Evolutionary conservation across 2,329 filamentous ascomycete species (phyloP).

Genomic region (Aspergillus aculeatus): DNA sequence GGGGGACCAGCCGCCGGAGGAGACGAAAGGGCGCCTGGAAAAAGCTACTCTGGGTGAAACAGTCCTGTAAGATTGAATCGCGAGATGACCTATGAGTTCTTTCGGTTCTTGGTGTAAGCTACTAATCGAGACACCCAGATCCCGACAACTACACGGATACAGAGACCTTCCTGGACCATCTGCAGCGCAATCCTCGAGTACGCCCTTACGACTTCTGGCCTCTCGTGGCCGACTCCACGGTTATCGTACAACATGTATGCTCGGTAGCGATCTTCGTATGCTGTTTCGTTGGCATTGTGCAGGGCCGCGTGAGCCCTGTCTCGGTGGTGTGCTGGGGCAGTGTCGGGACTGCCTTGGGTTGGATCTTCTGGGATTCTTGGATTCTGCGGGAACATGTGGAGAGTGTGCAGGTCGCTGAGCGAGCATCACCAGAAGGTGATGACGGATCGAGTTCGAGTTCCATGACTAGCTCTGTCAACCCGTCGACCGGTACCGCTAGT

Average conservation of each 20-base stretch:
- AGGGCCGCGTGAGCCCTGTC: slow-evolving; percentile 84
- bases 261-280: slow-evolving; percentile 93
- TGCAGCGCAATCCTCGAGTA: slow-evolving; percentile 89
- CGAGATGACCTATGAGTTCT: too few relatives aligned
- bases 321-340: slow-evolving; percentile 84
- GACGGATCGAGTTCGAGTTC: slow-evolving; percentile 45
- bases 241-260: slow-evolving; percentile 95
- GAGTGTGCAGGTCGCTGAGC: slow-evolving; percentile 29
- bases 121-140: slow-evolving; percentile 51
- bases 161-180: slow-evolving; percentile 90
- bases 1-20: slow-evolving; percentile 64
- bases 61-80: slow-evolving; percentile 65
- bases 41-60: slow-evolving; percentile 97
- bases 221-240: slow-evolving; percentile 87
- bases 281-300: slow-evolving; percentile 87
- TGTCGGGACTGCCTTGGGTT: slow-evolving; percentile 77
- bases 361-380: slow-evolving; percentile 92
- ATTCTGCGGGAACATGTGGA: slow-evolving; percentile 66
- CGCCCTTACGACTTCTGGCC: slow-evolving; percentile 99
- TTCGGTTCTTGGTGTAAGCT: background rate
- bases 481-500: slow-evolving; percentile 25
- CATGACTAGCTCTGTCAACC: slow-evolving; percentile 31
- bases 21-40: slow-evolving; percentile 78
- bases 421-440: slow-evolving; percentile 29
- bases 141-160: slow-evolving; percentile 99